These are phyloP conservation scores for Kernera saxatilis DNA, from an alignment of 345 rosid genomes.

Conservation along the genomic window DNA sequence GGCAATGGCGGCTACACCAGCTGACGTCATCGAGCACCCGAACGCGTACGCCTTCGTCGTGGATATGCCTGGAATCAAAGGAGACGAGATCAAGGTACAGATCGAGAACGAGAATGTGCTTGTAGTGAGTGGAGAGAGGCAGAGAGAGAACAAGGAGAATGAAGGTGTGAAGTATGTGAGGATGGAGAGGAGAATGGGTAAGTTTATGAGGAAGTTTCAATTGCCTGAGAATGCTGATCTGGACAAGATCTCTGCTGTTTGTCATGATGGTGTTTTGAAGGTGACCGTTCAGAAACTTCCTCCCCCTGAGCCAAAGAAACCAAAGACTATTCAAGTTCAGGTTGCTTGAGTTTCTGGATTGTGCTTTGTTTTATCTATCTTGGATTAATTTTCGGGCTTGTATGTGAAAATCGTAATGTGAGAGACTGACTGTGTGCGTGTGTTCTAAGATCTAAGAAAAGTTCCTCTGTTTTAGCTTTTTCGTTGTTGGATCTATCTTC, in stretches of 20 bases:
- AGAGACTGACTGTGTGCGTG: too few relatives aligned
- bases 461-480: neutral
- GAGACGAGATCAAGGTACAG: conserved; percentile 63
- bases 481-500: neutral
- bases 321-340: conserved; percentile 64
- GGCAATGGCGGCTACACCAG: conserved; percentile 88
- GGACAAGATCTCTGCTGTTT: conserved; percentile 54
- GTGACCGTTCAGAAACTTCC: conserved; percentile 74
- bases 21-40: conserved; percentile 60
- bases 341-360: conserved; percentile 40
- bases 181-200: conserved; percentile 78
- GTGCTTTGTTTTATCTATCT: neutral
- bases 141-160: conserved; percentile 48
- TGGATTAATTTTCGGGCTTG: neutral
- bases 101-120: conserved; percentile 72
- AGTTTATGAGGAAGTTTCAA: conserved; percentile 68
- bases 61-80: conserved; percentile 81
- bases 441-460: neutral
- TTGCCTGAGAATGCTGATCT: conserved; percentile 67
- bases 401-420: neutral
- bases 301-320: conserved; percentile 79
- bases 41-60: conserved; percentile 51
- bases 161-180: conserved; percentile 63
- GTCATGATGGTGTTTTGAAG: conserved; percentile 67
- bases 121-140: conserved; percentile 55